Evolutionary conservation across 2,329 filamentous ascomycete genomes (phyloP), one percentile per base, ranked within the genome.

Genomic region (Ceratocystiopsis brevicomis): DNA sequence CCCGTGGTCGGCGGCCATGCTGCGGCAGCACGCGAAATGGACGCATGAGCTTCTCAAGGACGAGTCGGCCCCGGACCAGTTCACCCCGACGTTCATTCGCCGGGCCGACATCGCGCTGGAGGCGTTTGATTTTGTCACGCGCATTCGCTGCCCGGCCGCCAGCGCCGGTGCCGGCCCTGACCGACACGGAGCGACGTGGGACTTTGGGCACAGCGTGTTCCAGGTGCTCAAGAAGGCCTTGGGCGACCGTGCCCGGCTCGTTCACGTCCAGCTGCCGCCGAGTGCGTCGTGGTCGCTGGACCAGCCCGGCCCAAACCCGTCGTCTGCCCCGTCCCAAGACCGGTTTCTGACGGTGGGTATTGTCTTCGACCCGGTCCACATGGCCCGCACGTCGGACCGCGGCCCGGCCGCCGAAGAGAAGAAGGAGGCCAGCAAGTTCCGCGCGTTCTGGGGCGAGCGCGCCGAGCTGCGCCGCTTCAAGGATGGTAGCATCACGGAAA

Each of bases 361-460:
- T 37, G 61, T 81, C 11, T 77, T 88, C 40, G 75, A 95, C 52
- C 68, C 81, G 1, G 66, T 71, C 35, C 81, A 84, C 51, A 78
- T 80, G 53, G 66, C 71, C 44, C 78, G 87, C 32, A 70, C 78
- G 39, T 81, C 95, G 48, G 90, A 98, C 51, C 82, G 86, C 56
- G 90, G 90, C 0, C 90, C 90, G 6, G 64, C 79, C 1, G 83
- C 85, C 2, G 87, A 96, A 55, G 73, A 90, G 47, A 86, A 88
- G 59, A 77, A 81, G 49, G 83, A 85, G 49, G 81, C 86, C 19
- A 76, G 77, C 11, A 70, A 69, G 32, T 98, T 95, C 58, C 81
- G 84, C 34, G 74, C 78, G 33, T 96, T 98, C 57, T 98, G 92
- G 90, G 90, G 88, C 8, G 80, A 88, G 11, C 93, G 90, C 57